A percentile compares a stretch with the other conserved stretches of the same genome.
Evolutionary conservation across 2,329 filamentous ascomycete genomes (phyloP).

Genomic region (Aspergillus sp.): DNA sequence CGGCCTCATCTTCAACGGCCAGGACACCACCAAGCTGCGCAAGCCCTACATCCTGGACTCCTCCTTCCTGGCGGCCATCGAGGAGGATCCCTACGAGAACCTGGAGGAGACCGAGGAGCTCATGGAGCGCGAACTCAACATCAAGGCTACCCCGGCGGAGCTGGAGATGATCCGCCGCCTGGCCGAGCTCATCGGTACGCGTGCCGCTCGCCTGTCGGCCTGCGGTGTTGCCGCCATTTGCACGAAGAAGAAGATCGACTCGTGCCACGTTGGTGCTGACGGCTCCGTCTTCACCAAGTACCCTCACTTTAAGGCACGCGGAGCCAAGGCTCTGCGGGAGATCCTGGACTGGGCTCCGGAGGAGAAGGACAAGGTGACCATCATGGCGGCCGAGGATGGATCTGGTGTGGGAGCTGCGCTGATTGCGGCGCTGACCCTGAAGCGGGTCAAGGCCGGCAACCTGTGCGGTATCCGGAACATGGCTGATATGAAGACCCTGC

Average conservation of each 20-base stretch:
- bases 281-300: conserved; percentile 99
- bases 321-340: conserved; percentile 85
- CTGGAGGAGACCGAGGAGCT: conserved; percentile 83
- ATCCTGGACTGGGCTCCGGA: conserved; percentile 91
- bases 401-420: conserved; percentile 95
- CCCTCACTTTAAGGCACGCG: conserved; percentile 93
- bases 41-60: conserved; percentile 89
- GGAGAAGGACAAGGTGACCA: conserved; percentile 82
- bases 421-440: conserved; percentile 74
- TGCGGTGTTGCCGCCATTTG: conserved; percentile 95
- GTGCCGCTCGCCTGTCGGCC: conserved; percentile 86
- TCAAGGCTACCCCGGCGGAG: conserved; percentile 72
- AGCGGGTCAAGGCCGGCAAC: conserved; percentile 63
- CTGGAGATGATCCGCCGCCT: conserved; percentile 86
- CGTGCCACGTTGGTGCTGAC: conserved; percentile 93
- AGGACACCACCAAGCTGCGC: conserved; percentile 77
- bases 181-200: conserved; percentile 91
- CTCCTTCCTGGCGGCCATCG: conserved; percentile 88
- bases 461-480: conserved; percentile 58
- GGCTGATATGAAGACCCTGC: conserved; percentile 38
- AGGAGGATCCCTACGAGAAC: conserved; percentile 96
- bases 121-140: conserved; percentile 73
- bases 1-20: conserved; percentile 75
- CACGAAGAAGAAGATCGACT: conserved; percentile 88
- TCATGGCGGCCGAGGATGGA: conserved; percentile 89